Evolutionary conservation across 1,284 basidiomycete genomes (phyloP).

Genomic region (Puccinia coronata): DNA sequence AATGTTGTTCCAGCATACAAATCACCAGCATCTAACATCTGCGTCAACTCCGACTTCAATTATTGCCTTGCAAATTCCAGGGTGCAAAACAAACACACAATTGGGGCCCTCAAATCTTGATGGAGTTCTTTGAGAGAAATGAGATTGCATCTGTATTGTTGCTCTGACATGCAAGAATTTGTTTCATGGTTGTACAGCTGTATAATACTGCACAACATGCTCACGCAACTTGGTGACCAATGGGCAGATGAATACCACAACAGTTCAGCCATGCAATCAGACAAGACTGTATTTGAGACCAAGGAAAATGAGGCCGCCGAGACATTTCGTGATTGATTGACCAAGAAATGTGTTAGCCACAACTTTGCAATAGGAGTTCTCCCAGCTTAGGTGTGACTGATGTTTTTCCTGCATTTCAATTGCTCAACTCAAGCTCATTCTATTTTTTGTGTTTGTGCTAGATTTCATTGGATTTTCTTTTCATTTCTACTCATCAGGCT

Average conservation of each 20-base stretch:
- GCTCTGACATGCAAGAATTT: not conserved
- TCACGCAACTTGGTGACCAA: not conserved
- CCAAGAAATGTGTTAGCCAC: no score
- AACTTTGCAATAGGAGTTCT: no score
- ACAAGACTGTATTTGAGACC: no score
- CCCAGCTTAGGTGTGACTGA: no score
- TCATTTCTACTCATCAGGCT: no score
- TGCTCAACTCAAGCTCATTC: no score
- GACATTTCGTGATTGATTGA: no score
- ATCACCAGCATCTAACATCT: not conserved
- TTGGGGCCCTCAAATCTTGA: slow-evolving; percentile 19
- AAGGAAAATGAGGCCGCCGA: not conserved
- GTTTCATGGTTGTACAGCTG: not conserved
- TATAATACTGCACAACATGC: slow-evolving; percentile 16
- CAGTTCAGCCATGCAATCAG: not conserved
- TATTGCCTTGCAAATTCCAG: not conserved
- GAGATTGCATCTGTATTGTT: slow-evolving; percentile 3
- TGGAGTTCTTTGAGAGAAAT: not conserved
- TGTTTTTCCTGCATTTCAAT: no score
- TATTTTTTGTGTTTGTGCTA: no score
- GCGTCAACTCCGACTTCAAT: slow-evolving; percentile 19
- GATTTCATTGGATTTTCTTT: no score
- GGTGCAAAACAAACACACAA: slow-evolving; percentile 10
- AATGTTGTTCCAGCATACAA: slow-evolving; percentile 14
- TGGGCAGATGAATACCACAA: not conserved